Evolutionary conservation across 208 protist genomes (phyloP), one percentile per base, ranked within the genome.

Genomic region (Crithidia thermophila): DNA sequence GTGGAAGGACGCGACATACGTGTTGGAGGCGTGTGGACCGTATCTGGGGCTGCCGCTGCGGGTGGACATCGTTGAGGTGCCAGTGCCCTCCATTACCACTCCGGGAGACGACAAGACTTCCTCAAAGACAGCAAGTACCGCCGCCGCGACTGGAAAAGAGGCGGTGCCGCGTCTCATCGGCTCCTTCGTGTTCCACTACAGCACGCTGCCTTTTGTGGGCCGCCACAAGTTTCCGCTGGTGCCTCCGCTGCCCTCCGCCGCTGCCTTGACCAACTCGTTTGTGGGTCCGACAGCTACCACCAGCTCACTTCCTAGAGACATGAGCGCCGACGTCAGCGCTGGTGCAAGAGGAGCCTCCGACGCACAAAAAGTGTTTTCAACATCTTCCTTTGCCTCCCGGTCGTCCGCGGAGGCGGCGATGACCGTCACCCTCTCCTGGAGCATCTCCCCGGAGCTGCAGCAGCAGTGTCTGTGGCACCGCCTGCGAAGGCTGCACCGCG

Each of bases 151-250:
- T n/a, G n/a, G n/a, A n/a, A n/a, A n/a, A n/a, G n/a, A n/a, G n/a
- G n/a, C n/a, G n/a, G n/a, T 20, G 4, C 39, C 56, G 36, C 20
- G 53, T 4, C n/a, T 45, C 20, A 59, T 62, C 6, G 56, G 40
- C 36, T 49, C 27, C 27, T 47, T 40, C 16, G 21, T 33, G 11
- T 50, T 62, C 36, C 36, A 62, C 40, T 50, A 50, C 40, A 33
- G 56, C 25, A 40, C 27, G 23, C 37, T 67, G n/a, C 49, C 23
- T 11, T 67, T 49, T 58, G 39, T 43, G 14, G n/a, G 49, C 36
- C 25, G 31, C 1, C 28, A 40, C 16, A 18, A 21, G 21, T 56
- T 56, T 14, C n/a, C 14, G 13, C 20, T 59, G 36, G 16, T 42
- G 10, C 45, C 23, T 18, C 58, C 31, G 9, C 30, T 52, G 11